A percentile compares a stretch with the other conserved stretches of the same genome.
Conservation (phyloP, 345 rosid genomes). For the Populus euphratica region DNA sequence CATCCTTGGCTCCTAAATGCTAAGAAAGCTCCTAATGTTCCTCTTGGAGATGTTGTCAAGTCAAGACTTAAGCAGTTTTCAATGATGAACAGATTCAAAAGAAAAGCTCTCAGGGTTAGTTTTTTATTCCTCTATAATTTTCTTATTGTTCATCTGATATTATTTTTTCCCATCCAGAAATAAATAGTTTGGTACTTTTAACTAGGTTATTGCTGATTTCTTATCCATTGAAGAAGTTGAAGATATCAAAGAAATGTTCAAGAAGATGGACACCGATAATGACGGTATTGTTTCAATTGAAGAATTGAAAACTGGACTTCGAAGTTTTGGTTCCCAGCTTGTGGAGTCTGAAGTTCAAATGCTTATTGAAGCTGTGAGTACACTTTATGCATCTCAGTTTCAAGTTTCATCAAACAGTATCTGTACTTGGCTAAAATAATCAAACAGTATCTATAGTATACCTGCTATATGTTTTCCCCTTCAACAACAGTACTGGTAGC, state of each 20-base stretch:
- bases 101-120: constrained; percentile 97
- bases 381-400: constrained; percentile 8
- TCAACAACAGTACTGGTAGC: not conserved
- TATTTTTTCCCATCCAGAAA: not conserved
- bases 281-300: constrained; percentile 85
- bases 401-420: not conserved
- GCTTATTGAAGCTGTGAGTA: constrained; percentile 94
- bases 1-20: constrained; percentile 99
- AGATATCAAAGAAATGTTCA: constrained; percentile 89
- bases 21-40: constrained; percentile 90
- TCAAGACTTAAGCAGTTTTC: constrained; percentile 97
- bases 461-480: not conserved
- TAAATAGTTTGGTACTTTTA: constrained; percentile 8
- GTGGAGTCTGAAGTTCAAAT: constrained; percentile 91
- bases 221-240: constrained; percentile 85
- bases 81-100: constrained; percentile 99
- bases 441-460: not conserved
- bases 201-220: constrained; percentile 93
- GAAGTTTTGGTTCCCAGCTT: constrained; percentile 70
- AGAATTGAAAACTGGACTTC: constrained; percentile 89
- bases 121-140: constrained; percentile 13
- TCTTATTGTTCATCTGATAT: not conserved
- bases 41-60: constrained; percentile 98
- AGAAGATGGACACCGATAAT: constrained; percentile 85
- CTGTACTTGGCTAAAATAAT: not conserved